Evolutionary conservation across 305 asterid species (phyloP), one percentile per base, ranked within the genome.

Genomic region (Fraxinus platypoda): DNA sequence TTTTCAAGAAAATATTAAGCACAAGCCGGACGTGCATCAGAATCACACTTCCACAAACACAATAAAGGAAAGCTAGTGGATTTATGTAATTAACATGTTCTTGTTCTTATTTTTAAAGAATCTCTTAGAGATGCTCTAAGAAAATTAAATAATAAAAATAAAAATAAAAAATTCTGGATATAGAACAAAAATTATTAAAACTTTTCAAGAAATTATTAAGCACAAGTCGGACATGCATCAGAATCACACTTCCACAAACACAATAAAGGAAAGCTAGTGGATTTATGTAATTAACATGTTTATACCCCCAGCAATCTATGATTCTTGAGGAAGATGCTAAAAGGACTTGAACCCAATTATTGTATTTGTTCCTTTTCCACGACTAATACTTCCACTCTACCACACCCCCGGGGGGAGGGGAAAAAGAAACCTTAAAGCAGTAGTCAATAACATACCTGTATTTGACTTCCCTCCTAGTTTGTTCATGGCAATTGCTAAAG

Each of bases 401-500:
- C 30, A 25, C 72, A n/a, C 3, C 25, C 23, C 25, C 8, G 1
- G 25, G 54, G n/a, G 52, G 54, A 1, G 7, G 11, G 81, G 41
- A 0, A 8, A 76, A 62, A 9, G 57, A 1, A 41, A 70, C 2
- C 54, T 23, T 19, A 81, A 41, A 78, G 38, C 26, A 28, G 49
- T 71, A 54, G 35, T 70, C 72, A 66, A 30, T 4, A 72, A 78
- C 84, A 54, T 90, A 94, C 99, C 99, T 81, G 99, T 94, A 80
- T 97, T 97, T 1, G 99, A 95, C 90, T 92, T 97, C 6, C 98
- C 99, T 76, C 99, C 99, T 73, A 97, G 88, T 80, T 83, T 91
- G 89, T 97, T 95, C 99, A 97, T 97, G 13, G 99, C 99, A 54
- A 90, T 85, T 57, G 98, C 99, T 85, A 97, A 97, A 80, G 99